These are phyloP conservation scores for Zasmidium cellare DNA, from an alignment of 2,329 filamentous ascomycete genomes.

Conservation along the genomic window DNA sequence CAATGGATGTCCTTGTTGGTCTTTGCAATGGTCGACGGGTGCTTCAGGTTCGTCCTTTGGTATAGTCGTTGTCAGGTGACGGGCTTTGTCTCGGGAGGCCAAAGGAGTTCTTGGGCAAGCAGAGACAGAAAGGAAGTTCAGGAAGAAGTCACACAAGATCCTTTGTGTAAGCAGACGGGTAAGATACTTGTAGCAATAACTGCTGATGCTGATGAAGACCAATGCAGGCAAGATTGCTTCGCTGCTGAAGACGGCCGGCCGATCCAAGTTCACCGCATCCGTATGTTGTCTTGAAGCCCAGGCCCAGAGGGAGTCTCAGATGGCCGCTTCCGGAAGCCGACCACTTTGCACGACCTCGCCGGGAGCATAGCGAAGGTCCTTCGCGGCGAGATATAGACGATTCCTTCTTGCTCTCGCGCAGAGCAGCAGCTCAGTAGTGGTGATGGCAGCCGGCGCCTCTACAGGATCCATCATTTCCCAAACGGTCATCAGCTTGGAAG, in stretches of 20 bases:
- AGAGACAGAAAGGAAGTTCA: conserved; percentile 30
- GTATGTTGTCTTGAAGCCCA: conserved; percentile 31
- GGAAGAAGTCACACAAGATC: conserved; percentile 33
- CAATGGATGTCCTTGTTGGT: conserved; percentile 26
- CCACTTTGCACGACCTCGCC: conserved; percentile 21
- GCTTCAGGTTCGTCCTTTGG: conserved; percentile 21
- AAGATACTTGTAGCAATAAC: conserved; percentile 35
- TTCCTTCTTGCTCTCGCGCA: conserved; percentile 11
- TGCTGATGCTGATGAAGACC: conserved; percentile 18
- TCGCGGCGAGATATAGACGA: conserved; percentile 24
- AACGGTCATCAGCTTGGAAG: conserved; percentile 30
- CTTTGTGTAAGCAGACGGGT: conserved; percentile 34
- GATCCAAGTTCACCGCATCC: conserved; percentile 34
- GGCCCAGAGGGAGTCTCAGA: conserved; percentile 29
- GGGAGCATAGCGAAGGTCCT: conserved; percentile 20
- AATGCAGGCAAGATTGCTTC: conserved; percentile 5
- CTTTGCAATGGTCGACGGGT: conserved; percentile 19
- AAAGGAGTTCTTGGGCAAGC: conserved; percentile 29
- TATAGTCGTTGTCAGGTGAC: conserved; percentile 26
- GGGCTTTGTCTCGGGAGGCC: conserved; percentile 34
- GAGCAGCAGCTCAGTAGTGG: conserved; percentile 19
- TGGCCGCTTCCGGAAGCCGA: conserved; percentile 35
- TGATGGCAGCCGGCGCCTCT: conserved; percentile 26
- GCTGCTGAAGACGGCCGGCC: conserved; percentile 31
- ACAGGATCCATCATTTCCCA: conserved; percentile 29